Conservation (phyloP, 1,284 basidiomycete genomes). For the Agroathelia rolfsii region DNA sequence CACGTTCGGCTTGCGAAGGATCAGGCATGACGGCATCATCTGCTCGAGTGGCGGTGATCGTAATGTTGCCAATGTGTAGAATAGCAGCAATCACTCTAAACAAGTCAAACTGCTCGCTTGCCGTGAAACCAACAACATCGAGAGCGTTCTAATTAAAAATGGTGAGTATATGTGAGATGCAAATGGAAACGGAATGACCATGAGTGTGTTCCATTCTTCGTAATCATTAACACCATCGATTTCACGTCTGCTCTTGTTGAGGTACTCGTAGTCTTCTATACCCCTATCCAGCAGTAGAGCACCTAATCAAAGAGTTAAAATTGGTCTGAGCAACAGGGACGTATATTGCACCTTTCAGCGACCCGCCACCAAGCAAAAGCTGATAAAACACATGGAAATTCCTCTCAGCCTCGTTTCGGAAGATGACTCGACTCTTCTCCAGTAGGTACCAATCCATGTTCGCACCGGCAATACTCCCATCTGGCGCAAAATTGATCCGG, state of each 20-base stretch:
- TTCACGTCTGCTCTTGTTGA: slow-evolving; percentile 83
- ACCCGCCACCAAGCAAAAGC: slow-evolving; percentile 60
- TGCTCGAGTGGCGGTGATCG: slow-evolving; percentile 71
- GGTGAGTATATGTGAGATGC: slow-evolving; percentile 9
- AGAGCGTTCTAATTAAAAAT: slow-evolving; percentile 51
- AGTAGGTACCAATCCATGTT: slow-evolving; percentile 99
- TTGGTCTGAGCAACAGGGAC: not conserved
- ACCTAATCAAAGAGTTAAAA: slow-evolving; percentile 33
- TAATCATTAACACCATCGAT: slow-evolving; percentile 93
- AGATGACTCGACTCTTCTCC: slow-evolving; percentile 94
- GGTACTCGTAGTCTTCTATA: slow-evolving; percentile 82
- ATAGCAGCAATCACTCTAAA: slow-evolving; percentile 93
- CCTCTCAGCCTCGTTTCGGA: slow-evolving; percentile 82
- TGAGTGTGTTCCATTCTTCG: slow-evolving; percentile 80
- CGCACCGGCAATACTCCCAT: slow-evolving; percentile 94
- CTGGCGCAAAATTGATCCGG: slow-evolving; percentile 87
- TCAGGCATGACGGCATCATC: slow-evolving; percentile 86
- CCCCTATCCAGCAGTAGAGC: slow-evolving; percentile 68
- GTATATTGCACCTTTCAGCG: slow-evolving; percentile 46
- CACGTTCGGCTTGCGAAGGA: slow-evolving; percentile 77
- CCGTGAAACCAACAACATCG: slow-evolving; percentile 79
- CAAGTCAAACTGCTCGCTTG: slow-evolving; percentile 81
- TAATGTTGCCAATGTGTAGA: slow-evolving; percentile 93
- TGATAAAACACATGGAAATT: slow-evolving; percentile 99
- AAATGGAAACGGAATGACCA: slow-evolving; percentile 32